Evolutionary conservation across 1,139 yeast species (phyloP).

Genomic region (Geotrichum armillariae): DNA sequence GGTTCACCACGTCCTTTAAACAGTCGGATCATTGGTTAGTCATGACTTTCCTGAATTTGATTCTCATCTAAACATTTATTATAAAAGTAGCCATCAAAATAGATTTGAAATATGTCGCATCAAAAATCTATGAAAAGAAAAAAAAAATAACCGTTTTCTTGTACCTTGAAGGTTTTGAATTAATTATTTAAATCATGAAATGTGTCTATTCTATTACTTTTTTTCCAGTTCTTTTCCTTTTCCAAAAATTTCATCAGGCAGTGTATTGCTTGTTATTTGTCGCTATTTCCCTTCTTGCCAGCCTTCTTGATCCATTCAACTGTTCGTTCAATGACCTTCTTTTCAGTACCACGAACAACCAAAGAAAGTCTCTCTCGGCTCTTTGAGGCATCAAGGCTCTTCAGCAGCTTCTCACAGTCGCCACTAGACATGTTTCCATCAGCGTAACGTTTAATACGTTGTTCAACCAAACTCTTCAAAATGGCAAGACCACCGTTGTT

Average conservation of each 20-base stretch:
- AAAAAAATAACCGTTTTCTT: too few relatives aligned
- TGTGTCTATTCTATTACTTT: not conserved
- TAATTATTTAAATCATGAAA: too few relatives aligned
- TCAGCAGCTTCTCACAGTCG: slow-evolving; percentile 32
- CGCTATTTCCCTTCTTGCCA: slow-evolving; percentile 5
- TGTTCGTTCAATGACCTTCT: slow-evolving; percentile 36
- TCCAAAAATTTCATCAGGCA: not conserved
- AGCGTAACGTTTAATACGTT: slow-evolving; percentile 30
- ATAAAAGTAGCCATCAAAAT: too few relatives aligned
- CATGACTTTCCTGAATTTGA: too few relatives aligned
- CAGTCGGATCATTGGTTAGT: too few relatives aligned
- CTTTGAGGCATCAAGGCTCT: slow-evolving; percentile 15
- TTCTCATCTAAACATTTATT: too few relatives aligned
- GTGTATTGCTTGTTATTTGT: not conserved
- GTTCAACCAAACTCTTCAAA: slow-evolving; percentile 27
- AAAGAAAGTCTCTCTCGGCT: slow-evolving; percentile 29
- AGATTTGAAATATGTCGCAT: too few relatives aligned
- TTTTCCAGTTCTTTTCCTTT: too few relatives aligned
- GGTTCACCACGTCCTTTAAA: too few relatives aligned
- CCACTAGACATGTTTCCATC: slow-evolving; percentile 35
- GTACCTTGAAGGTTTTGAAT: not conserved
- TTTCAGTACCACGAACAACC: slow-evolving; percentile 38
- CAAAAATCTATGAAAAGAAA: too few relatives aligned
- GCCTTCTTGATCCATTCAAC: slow-evolving; percentile 18
- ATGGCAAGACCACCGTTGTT: slow-evolving; percentile 17